Evolutionary conservation across 2,329 filamentous ascomycete genomes (phyloP).

Genomic region (Elsinoe perseae): DNA sequence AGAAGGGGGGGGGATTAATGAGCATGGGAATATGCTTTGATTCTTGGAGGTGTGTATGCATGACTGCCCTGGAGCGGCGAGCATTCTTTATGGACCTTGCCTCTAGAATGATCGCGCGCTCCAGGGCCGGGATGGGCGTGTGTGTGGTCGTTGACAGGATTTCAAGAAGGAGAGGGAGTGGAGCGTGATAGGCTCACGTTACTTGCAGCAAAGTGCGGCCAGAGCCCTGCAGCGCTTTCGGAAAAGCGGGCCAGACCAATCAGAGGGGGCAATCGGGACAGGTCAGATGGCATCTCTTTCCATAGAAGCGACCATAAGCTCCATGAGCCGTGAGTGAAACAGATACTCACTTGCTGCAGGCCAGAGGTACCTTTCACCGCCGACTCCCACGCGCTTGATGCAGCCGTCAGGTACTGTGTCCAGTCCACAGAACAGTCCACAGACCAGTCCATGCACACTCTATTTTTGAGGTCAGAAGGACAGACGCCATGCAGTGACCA

Average conservation of each 20-base stretch:
- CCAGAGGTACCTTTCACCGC: neutral
- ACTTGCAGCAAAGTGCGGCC: slow-evolving; percentile 3
- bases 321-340: neutral
- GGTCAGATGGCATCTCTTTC: slow-evolving; percentile 4
- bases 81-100: slow-evolving; percentile 15
- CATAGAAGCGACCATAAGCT: too few relatives aligned
- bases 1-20: slow-evolving; percentile 1
- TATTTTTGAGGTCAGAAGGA: slow-evolving; percentile 13
- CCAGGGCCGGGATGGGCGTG: neutral
- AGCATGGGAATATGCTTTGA: slow-evolving; percentile 4
- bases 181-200: slow-evolving; percentile 10
- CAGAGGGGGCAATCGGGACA: neutral
- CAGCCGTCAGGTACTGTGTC: too few relatives aligned
- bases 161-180: slow-evolving; percentile 12
- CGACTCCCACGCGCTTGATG: neutral
- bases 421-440: too few relatives aligned
- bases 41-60: slow-evolving; percentile 2
- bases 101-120: slow-evolving; percentile 13
- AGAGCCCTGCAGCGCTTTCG: slow-evolving; percentile 7
- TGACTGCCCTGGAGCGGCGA: slow-evolving; percentile 11
- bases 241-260: slow-evolving; percentile 8
- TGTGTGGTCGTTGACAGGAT: slow-evolving; percentile 6
- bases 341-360: neutral
- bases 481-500: slow-evolving; percentile 5
- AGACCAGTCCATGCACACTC: slow-evolving; percentile 10